Percentiles rank a stretch among this genome's conserved stretches.
phyloP scores from a whole-genome alignment of 768 basidiomycete genomes.

The Suillus paluster region DNA sequence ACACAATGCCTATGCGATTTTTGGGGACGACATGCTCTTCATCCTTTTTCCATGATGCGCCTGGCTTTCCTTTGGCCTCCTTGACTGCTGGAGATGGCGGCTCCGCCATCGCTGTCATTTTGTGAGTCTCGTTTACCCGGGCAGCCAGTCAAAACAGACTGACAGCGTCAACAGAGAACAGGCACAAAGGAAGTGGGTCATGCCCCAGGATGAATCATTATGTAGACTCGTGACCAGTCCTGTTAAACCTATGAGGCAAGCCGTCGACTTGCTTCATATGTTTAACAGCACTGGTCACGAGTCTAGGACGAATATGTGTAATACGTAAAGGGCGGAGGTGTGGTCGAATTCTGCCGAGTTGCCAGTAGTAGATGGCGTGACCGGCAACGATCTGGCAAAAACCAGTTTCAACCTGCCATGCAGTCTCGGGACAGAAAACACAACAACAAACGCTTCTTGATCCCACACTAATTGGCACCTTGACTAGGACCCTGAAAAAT shows the following conservation, averaged over 20 bases:
- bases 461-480: no score
- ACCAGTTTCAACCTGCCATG: constrained; percentile 2
- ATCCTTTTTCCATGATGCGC: constrained; percentile 41
- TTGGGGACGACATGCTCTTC: constrained; percentile 49
- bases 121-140: neutral
- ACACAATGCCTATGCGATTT: constrained; percentile 47
- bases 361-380: neutral
- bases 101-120: constrained; percentile 1
- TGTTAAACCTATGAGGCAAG: no score
- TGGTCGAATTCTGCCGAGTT: neutral
- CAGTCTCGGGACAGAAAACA: neutral
- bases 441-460: no score
- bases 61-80: constrained; percentile 23
- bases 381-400: constrained; percentile 7
- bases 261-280: no score
- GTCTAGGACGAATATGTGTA: neutral
- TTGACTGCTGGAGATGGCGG: constrained; percentile 5
- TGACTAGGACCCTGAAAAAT: no score
- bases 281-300: no score
- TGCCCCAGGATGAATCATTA: neutral
- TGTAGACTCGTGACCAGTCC: no score
- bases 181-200: neutral
- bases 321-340: neutral
- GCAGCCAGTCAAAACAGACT: neutral
- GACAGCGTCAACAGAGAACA: neutral